Base-by-base conservation (phyloP, 352 stramenopile species). In the Phytopythium chamaehyphon region DNA sequence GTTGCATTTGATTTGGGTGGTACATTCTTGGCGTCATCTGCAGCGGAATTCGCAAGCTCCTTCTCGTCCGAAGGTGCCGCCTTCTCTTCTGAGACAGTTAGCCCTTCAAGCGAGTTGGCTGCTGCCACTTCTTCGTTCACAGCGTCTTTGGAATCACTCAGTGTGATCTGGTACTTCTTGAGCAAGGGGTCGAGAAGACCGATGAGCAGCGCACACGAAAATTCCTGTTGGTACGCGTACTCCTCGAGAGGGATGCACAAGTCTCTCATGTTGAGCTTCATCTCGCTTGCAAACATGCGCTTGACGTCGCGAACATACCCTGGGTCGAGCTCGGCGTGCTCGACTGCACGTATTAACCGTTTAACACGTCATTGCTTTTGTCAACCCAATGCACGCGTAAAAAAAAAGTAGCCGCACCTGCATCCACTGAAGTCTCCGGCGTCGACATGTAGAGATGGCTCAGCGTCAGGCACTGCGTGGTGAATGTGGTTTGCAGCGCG, bases 191-290 rank as follows among this genome's bases (percentile, higher is more conserved):
- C 83, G 11, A 94, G 55, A 2, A 94, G 48, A 2, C 80, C 76
- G 3, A 94, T 76, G 37, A 92, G 47, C 37, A 89, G 48, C 6
- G 83, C 83, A 47, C 73, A 85, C 3, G 76, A 66, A 49, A 88
- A 85, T 42, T 94, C 83, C 57, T 94, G 69, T 21, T 87, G 71
- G 55, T 94, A 86, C 23, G 83, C 83, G 44, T 88, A 94, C 51
- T 86, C 80, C 58, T 94, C 83, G 42, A 94, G 55, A 0, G 83
- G 81, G 28, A 94, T 89, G 47, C 79, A 90, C 44, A 92, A 52
- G 11, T 94, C 77, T 44, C 83, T 76, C 73, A 94, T 89, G 51
- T 85, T 89, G 4, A 61, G 48, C 55, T 92, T 94, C 81, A 94
- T 94, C 62, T 94, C 83, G 21, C 83, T 94, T 12, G 66, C 43